These are phyloP conservation scores for Obelidium mucronatum DNA, from an alignment of 192 early-diverging fungal genomes.

Conservation along the genomic window DNA sequence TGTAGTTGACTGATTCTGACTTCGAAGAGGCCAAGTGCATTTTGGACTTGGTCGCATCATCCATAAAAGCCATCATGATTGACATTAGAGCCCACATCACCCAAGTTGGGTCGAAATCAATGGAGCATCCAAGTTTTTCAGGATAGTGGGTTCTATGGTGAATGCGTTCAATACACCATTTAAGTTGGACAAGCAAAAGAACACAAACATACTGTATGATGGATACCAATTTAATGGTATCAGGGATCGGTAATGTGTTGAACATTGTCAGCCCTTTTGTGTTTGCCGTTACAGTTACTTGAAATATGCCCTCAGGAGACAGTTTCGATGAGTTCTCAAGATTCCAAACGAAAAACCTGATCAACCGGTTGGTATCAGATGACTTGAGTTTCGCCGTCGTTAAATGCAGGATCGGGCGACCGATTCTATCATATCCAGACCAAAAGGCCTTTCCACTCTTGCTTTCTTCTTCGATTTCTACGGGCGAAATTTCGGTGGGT, in stretches of 20 bases:
- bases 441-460: constrained; percentile 83
- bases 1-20: too few species aligned
- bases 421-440: constrained; percentile 79
- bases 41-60: constrained; percentile 76
- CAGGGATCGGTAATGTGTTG: too few species aligned
- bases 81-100: constrained; percentile 89
- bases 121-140: constrained; percentile 77
- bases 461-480: constrained; percentile 76
- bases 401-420: constrained; percentile 74
- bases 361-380: constrained; percentile 70
- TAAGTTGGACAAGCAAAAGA: too few species aligned
- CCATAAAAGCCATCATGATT: constrained; percentile 84
- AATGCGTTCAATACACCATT: too few species aligned
- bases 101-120: too few species aligned
- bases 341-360: constrained; percentile 81
- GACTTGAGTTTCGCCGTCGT: constrained; percentile 68
- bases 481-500: constrained; percentile 72
- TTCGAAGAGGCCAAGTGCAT: constrained; percentile 46
- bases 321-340: constrained; percentile 60
- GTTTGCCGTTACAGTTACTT: constrained; percentile 77
- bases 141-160: too few species aligned
- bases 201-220: too few species aligned
- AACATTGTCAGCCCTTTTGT: constrained; percentile 73
- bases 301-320: constrained; percentile 63
- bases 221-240: too few species aligned